Evolutionary conservation across 192 early-diverging fungal species (phyloP).

Genomic region (Chytriomyces sp.): DNA sequence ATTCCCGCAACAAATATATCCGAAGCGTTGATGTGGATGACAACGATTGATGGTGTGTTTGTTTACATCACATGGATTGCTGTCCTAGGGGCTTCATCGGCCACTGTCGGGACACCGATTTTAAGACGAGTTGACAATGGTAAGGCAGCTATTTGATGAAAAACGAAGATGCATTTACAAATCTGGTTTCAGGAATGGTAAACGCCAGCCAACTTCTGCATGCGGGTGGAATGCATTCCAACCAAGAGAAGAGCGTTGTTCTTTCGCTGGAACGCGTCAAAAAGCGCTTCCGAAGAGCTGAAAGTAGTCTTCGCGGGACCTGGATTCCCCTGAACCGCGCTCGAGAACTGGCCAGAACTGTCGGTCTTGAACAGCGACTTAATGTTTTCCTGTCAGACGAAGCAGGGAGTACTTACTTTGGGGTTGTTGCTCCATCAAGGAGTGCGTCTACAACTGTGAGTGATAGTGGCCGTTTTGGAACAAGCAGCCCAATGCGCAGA

Average conservation of each 20-base stretch:
- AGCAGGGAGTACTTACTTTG: slow-evolving; percentile 45
- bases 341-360: slow-evolving; percentile 79
- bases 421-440: slow-evolving; percentile 2
- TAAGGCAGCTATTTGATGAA: too few relatives aligned
- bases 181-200: slow-evolving; percentile 56
- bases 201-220: slow-evolving; percentile 84
- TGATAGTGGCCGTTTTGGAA: slow-evolving; percentile 36
- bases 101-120: slow-evolving; percentile 44
- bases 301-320: slow-evolving; percentile 78
- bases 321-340: slow-evolving; percentile 92
- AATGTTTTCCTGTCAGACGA: slow-evolving; percentile 79
- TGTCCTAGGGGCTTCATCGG: background rate
- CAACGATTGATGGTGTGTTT: slow-evolving; percentile 38
- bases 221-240: slow-evolving; percentile 85
- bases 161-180: too few relatives aligned
- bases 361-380: slow-evolving; percentile 76
- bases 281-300: slow-evolving; percentile 73
- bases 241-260: slow-evolving; percentile 82
- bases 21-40: slow-evolving; percentile 38
- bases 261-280: slow-evolving; percentile 83
- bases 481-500: slow-evolving; percentile 8
- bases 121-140: slow-evolving; percentile 82
- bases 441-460: background rate
- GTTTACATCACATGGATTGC: slow-evolving; percentile 42
- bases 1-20: slow-evolving; percentile 24